Evolutionary conservation across 306 rosid genomes (phyloP), one percentile per base, ranked within the genome.

Genomic region (Styphnolobium japonicum): DNA sequence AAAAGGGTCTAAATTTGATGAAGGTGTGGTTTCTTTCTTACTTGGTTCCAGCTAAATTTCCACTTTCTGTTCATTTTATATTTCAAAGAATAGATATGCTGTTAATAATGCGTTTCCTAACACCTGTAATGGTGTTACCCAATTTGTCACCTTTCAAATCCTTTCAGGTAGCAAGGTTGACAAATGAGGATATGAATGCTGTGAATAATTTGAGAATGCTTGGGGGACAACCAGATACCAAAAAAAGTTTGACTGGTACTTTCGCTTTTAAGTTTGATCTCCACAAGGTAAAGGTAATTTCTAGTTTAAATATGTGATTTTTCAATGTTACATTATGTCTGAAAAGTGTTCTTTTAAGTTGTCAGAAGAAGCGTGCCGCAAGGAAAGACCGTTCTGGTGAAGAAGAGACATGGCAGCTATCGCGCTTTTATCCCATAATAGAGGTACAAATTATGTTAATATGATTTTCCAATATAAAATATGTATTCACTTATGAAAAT

Each of bases 351-450:
- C 60, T 58, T 81, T 68, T 29, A 80, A 60, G 77, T 69, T 80
- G 61, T 67, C 96, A 95, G 98, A 95, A 89, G 86, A 93, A 91
- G 91, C 96, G 86, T 67, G 97, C 86, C 4, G 93, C 75, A 72
- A 87, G 99, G 80, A 93, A 91, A 85, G 98, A 88, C 15, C 98
- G 97, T 71, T 78, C 89, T 37, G 90, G 81, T 74, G 98, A 90
- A 83, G 90, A 89, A 78, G 94, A 87, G 79, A 75, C 85, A 40
- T 95, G 99, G 99, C 96, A 92, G 70, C 85, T 95, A 57, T 87
- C 97, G 5, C 98, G 96, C 76, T 95, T 95, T 83, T 95, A 90
- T 82, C 99, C 99, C 75, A 88, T 93, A 7, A 84, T 95, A 79
- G 99, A 95, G 99, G 99, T 94, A 82, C 56, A 53, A 19, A 61